Conservation (phyloP, 2,329 filamentous ascomycete species). For the Fusarium phyllophilum region DNA sequence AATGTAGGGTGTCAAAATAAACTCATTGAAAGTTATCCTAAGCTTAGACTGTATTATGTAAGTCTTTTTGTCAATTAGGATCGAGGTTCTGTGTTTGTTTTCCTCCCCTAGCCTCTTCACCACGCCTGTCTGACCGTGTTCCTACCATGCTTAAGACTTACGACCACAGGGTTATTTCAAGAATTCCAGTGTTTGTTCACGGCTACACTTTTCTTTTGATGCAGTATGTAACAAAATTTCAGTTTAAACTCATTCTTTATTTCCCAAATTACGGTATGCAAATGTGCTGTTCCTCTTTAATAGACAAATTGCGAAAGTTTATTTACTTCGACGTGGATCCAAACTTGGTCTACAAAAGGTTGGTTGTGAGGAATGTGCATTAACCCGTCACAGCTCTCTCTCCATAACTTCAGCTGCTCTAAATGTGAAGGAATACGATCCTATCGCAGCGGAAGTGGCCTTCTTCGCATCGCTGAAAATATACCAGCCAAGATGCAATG, state of each 20-base stretch:
- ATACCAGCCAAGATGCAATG: slow-evolving; percentile 39
- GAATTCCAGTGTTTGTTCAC: background rate
- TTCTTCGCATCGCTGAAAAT: slow-evolving; percentile 39
- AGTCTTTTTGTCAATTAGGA: too few relatives aligned
- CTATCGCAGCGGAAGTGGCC: background rate
- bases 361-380: background rate
- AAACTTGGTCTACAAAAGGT: background rate
- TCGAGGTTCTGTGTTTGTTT: too few relatives aligned
- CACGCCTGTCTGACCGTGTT: background rate
- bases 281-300: background rate
- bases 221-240: background rate
- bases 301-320: background rate
- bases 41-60: too few relatives aligned
- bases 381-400: background rate
- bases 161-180: background rate
- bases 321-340: background rate
- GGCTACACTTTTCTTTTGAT: background rate
- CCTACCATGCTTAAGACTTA: background rate
- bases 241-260: background rate
- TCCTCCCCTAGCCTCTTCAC: background rate
- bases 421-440: background rate
- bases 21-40: too few relatives aligned
- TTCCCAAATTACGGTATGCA: background rate
- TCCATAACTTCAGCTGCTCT: background rate
- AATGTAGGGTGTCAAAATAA: too few relatives aligned